These are phyloP conservation scores for Didymella sp. DNA, from an alignment of 2,329 filamentous ascomycete genomes.

Conservation along the genomic window DNA sequence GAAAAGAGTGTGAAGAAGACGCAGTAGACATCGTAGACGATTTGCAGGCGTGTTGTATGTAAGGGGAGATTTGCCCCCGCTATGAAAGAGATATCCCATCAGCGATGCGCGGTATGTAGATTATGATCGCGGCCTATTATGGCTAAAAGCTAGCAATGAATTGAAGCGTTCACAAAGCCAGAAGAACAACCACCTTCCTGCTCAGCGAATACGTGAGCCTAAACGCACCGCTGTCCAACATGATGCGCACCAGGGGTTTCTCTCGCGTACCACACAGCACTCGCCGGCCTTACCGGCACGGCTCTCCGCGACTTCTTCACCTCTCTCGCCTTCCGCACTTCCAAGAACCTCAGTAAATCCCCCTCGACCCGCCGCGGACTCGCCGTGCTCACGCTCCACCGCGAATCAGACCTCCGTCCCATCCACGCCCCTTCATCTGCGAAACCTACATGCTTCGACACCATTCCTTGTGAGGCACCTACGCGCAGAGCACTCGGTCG, in stretches of 20 bases:
- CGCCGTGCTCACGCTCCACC: constrained; percentile 16
- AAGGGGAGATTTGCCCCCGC: not conserved
- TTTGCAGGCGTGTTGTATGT: constrained; percentile 7
- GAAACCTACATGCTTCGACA: constrained; percentile 23
- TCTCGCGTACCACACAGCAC: constrained; percentile 22
- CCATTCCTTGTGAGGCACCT: not conserved
- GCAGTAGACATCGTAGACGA: constrained; percentile 48
- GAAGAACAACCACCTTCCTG: not conserved
- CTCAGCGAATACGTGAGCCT: not conserved
- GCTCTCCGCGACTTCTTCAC: constrained; percentile 26
- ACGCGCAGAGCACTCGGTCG: not conserved
- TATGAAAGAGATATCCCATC: constrained; percentile 22
- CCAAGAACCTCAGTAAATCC: constrained; percentile 27
- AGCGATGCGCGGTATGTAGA: constrained; percentile 20
- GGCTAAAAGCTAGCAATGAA: constrained; percentile 19
- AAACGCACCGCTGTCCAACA: not conserved
- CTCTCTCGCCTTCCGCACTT: constrained; percentile 22
- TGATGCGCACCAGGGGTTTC: not conserved
- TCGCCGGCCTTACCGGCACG: constrained; percentile 26
- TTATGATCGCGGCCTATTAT: constrained; percentile 12
- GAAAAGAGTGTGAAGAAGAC: constrained; percentile 60
- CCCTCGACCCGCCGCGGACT: constrained; percentile 7
- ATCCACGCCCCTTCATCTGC: constrained; percentile 21
- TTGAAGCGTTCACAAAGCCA: constrained; percentile 10
- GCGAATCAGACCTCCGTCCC: constrained; percentile 19